Percentiles rank a stretch among this genome's conserved stretches.
Evolutionary conservation across 2,329 filamentous ascomycete genomes (phyloP).

Genomic region (Penicillium sp.): DNA sequence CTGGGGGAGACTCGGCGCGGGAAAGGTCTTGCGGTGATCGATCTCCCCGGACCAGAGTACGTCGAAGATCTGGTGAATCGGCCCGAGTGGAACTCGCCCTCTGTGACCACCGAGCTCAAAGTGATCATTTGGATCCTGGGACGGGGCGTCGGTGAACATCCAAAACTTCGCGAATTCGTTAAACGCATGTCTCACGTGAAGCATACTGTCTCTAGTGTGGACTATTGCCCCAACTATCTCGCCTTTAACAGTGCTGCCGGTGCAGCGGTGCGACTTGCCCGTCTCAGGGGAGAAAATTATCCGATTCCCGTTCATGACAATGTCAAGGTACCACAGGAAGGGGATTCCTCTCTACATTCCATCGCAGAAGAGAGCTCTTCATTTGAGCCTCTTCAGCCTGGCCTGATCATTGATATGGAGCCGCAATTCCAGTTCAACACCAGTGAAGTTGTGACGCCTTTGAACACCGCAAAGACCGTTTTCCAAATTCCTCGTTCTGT

Average conservation of each 20-base stretch:
- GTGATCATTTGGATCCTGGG: slow-evolving; percentile 79
- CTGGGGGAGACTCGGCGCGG: slow-evolving; percentile 62
- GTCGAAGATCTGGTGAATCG: slow-evolving; percentile 63
- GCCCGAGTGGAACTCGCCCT: slow-evolving; percentile 62
- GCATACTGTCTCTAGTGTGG: slow-evolving; percentile 72
- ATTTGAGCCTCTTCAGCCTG: slow-evolving; percentile 36
- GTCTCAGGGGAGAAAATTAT: slow-evolving; percentile 70
- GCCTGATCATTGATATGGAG: slow-evolving; percentile 41
- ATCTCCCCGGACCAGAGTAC: slow-evolving; percentile 67
- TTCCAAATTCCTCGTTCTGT: slow-evolving; percentile 26
- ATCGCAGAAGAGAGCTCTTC: slow-evolving; percentile 10
- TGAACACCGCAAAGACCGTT: slow-evolving; percentile 20
- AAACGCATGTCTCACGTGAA: slow-evolving; percentile 53
- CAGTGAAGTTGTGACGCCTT: slow-evolving; percentile 23
- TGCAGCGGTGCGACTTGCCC: slow-evolving; percentile 62
- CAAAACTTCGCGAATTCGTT: slow-evolving; percentile 65
- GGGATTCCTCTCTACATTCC: neutral
- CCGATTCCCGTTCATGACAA: slow-evolving; percentile 63
- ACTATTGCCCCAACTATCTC: slow-evolving; percentile 70
- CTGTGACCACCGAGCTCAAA: slow-evolving; percentile 61
- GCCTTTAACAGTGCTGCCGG: slow-evolving; percentile 60
- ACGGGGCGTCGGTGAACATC: slow-evolving; percentile 57
- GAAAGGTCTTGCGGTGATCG: slow-evolving; percentile 70
- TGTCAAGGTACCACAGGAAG: slow-evolving; percentile 38
- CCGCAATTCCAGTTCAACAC: slow-evolving; percentile 38